Evolutionary conservation across 768 basidiomycete genomes (phyloP).

Genomic region (Paxillus ammoniavirescens): DNA sequence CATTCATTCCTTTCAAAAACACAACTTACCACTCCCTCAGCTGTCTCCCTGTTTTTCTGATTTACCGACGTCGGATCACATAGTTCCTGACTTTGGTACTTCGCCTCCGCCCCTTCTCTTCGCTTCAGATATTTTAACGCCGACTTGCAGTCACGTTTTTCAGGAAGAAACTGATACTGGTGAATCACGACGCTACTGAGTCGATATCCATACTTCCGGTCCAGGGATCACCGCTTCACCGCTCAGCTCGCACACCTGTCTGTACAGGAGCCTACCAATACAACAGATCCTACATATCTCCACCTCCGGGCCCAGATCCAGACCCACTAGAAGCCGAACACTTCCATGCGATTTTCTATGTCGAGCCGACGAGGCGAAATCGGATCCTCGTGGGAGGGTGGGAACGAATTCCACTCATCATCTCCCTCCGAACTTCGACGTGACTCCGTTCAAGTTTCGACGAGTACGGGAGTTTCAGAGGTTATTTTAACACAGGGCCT

Average conservation of each 20-base stretch:
- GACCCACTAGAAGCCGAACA: not conserved
- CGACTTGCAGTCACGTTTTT: not conserved
- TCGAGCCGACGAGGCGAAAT: not conserved
- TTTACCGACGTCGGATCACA: conserved; percentile 12
- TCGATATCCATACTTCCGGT: not conserved
- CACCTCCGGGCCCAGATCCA: not conserved
- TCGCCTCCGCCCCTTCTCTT: conserved; percentile 12
- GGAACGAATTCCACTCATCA: not conserved
- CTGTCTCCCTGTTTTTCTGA: conserved; percentile 23
- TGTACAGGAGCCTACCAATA: not conserved
- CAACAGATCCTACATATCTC: not conserved
- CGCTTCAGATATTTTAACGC: not conserved
- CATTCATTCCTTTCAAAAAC: not conserved
- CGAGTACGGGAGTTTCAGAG: not conserved
- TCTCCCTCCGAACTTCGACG: not conserved
- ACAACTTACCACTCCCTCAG: conserved; percentile 9
- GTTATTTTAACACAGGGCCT: not conserved
- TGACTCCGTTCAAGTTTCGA: not conserved
- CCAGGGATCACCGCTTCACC: not conserved
- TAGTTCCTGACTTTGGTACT: conserved; percentile 21
- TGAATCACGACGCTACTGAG: not conserved
- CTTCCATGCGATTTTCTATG: not conserved
- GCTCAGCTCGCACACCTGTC: not conserved
- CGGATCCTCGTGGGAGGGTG: not conserved
- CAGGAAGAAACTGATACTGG: not conserved